phyloP scores from a whole-genome alignment of 2,329 filamentous ascomycete species.

The Fusarium sp. region DNA sequence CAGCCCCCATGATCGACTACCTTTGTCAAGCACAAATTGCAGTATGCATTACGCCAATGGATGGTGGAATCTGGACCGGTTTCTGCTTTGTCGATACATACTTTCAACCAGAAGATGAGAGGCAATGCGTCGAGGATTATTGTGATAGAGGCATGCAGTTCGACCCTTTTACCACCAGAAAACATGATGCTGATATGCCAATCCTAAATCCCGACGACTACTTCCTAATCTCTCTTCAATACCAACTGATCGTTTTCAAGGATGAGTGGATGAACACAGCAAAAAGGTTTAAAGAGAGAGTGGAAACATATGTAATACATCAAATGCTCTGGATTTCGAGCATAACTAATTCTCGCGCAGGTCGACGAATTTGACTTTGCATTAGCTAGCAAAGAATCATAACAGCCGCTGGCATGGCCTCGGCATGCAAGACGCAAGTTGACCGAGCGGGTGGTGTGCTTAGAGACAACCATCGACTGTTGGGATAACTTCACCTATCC shows the following conservation, averaged over 20 bases:
- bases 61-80: background rate
- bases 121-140: background rate
- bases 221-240: background rate
- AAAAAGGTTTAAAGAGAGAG: background rate
- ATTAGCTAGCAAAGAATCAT: background rate
- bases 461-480: background rate
- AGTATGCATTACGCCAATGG: background rate
- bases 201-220: background rate
- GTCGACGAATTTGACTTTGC: background rate
- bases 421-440: background rate
- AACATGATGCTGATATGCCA: fast-evolving
- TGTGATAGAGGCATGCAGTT: fast-evolving
- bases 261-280: background rate
- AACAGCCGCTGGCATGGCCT: background rate
- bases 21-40: constrained; percentile 20
- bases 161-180: background rate
- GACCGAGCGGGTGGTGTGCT: background rate
- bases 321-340: fast-evolving
- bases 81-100: constrained; percentile 22
- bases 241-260: background rate
- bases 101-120: background rate
- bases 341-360: background rate
- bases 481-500: background rate
- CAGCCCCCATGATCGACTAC: fast-evolving
- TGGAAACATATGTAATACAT: background rate